Evolutionary conservation across 768 basidiomycete species (phyloP), one percentile per base, ranked within the genome.

Genomic region (Naematelia encephala): DNA sequence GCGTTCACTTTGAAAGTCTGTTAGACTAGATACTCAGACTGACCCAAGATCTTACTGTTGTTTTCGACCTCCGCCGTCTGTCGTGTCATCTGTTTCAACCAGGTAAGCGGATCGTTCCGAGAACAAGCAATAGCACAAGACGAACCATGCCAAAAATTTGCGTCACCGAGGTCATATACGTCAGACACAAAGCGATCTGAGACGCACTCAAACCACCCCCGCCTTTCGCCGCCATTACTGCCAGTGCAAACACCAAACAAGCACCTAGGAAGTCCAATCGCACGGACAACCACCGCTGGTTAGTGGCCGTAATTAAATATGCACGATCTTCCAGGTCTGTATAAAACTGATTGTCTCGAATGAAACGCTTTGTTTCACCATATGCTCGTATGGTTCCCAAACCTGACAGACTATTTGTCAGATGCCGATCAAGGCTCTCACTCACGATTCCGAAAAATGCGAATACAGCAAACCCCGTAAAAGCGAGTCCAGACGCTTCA

Each of bases 291-390:
- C 73, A 74, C 44, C 73, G 67, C 48, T 91, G 90, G 73, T 93
- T 91, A 1, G 85, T 82, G 25, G 90, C 82, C 0, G 87, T 89
- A 63, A 93, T 76, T 84, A 74, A 51, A 51, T 91, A 93, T 1
- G 91, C 91, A 30, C 88, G 82, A 70, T 94, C 89, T 76, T 97
- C 91, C n/a, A 88, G 77, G 67, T 97, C 87, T n/a, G 91, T 81
- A n/a, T 85, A 82, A 19, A 82, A 80, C 57, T 85, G 79, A 68
- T 92, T 97, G 55, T 89, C 87, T 13, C 76, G 74, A 51, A 82
- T 78, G 80, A 96, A 97, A 5, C 91, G 83, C 2, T 84, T 80
- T 1, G 82, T 75, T 72, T 89, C 91, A 2, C 86, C 85, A 62
- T 93, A 96, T 0, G 91, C 91, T 22, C 90, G 85, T 46, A 93